Evolutionary conservation across 164 flowering plant species (phyloP), one percentile per base, ranked within the genome.

Genomic region (Dillenia suffruticosa): DNA sequence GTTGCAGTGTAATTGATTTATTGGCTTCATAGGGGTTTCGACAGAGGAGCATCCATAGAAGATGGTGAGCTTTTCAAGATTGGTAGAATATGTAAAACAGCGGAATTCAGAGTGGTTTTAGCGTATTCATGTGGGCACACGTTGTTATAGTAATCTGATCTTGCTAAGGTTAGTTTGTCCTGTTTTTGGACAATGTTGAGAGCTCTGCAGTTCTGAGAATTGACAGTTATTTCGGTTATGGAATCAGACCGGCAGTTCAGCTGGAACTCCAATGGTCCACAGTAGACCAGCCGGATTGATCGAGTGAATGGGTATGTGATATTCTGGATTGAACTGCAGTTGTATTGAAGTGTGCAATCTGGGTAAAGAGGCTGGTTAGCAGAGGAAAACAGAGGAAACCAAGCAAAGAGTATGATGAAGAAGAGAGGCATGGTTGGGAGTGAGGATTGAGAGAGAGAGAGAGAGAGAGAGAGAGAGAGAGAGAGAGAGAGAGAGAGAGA

Each of bases 251-350:
- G 44, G 68, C 84, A 81, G 9, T 49, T 45, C 46, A 81, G 79
- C 1, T 32, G 69, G 71, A 77, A 76, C 14, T 63, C 74, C 24
- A 78, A 78, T 1, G 56, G 73, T 56, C 84, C 80, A 59, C 82
- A 80, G 78, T 72, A 48, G 57, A 56, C 44, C 1, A 76, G 79
- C 19, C 74, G 74, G 54, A 54, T 58, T 26, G 64, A 73, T 70
- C 69, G 67, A 54, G 76, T 54, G 80, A 80, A 80, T 3, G 84
- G 84, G 73, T 68, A 77, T 51, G 78, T 51, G 54, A 77, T 32
- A 68, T 68, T 58, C 10, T 10, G 44, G 57, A 76, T 46, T 13
- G 54, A 9, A 12, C 81, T 82, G 68, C 84, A 77, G n/a, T 67
- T 17, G 78, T 75, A 77, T 26, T 2, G 3, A 32, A 47, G 43